These are phyloP conservation scores for Pleurotus citrinopileatus DNA, from an alignment of 768 basidiomycete genomes.

Conservation along the genomic window DNA sequence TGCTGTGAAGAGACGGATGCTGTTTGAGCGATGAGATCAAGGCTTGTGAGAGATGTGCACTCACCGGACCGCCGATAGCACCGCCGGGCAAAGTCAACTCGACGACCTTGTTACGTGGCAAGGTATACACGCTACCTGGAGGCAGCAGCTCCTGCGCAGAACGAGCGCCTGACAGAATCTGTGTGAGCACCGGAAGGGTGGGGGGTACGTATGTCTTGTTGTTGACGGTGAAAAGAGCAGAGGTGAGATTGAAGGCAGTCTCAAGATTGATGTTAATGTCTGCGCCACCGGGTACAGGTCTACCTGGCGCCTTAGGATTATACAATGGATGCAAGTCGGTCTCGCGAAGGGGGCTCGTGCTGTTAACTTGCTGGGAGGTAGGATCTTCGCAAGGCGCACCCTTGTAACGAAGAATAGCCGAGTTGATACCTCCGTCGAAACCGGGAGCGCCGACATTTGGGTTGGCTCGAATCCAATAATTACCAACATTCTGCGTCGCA, in stretches of 20 bases:
- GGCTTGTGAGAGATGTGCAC: not conserved
- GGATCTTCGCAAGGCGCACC: slow-evolving; percentile 32
- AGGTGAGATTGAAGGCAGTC: slow-evolving; percentile 15
- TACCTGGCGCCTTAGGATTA: slow-evolving; percentile 3
- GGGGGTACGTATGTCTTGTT: slow-evolving; percentile 24
- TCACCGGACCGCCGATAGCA: slow-evolving; percentile 21
- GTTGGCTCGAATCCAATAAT: slow-evolving; percentile 34
- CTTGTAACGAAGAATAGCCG: slow-evolving; percentile 25
- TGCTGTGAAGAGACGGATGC: slow-evolving; percentile 27
- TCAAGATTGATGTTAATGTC: slow-evolving; percentile 12
- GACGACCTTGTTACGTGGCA: slow-evolving; percentile 33
- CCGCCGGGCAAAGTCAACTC: slow-evolving; percentile 33
- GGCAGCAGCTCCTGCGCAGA: slow-evolving; percentile 27
- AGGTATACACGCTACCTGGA: slow-evolving; percentile 28
- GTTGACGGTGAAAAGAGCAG: slow-evolving; percentile 20
- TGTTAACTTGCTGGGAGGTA: slow-evolving; percentile 17
- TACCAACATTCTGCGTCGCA: slow-evolving; percentile 32
- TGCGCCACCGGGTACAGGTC: slow-evolving; percentile 7
- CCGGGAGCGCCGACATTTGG: slow-evolving; percentile 20
- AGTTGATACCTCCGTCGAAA: slow-evolving; percentile 18
- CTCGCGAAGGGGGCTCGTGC: slow-evolving; percentile 9
- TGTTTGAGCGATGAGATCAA: slow-evolving; percentile 8
- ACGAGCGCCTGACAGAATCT: slow-evolving; percentile 34
- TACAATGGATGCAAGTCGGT: slow-evolving; percentile 7
- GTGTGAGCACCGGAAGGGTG: slow-evolving; percentile 34